Base-by-base conservation (phyloP, 345 rosid species). In the Lumnitzera littorea region DNA sequence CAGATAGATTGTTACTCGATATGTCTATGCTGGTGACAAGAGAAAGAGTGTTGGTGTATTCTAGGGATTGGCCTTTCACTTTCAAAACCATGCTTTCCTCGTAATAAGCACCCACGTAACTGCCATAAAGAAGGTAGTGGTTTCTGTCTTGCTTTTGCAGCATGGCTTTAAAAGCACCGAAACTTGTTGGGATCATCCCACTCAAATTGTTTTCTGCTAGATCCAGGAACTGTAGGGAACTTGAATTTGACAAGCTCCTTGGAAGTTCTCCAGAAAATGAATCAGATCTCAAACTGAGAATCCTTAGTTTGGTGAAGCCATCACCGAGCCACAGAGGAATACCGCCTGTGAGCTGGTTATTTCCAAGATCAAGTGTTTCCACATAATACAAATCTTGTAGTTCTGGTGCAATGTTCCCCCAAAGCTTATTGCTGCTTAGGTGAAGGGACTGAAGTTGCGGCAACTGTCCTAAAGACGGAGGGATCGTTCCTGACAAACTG, bases 21-120 rank as follows among this genome's bases (percentile, higher is more conserved):
- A 77, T 75, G 63, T 79, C 80, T 47, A 74, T 70, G 84, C 77
- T 58, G 3, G 65, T 79, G 54, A 82, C 70, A 9, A 79, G 76
- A 46, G 80, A 74, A 61, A 82, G 79, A n/a, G 63, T 77, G 60
- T 69, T 77, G 67, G 77, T 72, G 70, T 63, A 79, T 25, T 43
- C 58, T 56, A 24, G 78, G 29, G 23, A 25, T 9, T 64, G 62
- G 46, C 70, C 59, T 70, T 82, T 68, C 6, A 9, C 57, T 48
- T 51, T 72, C 61, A 79, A 51, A 11, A 58, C 59, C 53, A 50
- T 67, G 53, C 55, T 82, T 67, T 82, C 82, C 64, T 76, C 56
- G n/a, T 76, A 72, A 67, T 72, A 70, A 1, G 41, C 11, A 20
- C 71, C 73, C 60, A 62, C 49, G 68, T 73, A 49, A 12, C 20